Percentiles rank a stretch among this genome's conserved stretches.
Conservation (phyloP, 768 basidiomycete genomes). For the Suillus tomentosus region DNA sequence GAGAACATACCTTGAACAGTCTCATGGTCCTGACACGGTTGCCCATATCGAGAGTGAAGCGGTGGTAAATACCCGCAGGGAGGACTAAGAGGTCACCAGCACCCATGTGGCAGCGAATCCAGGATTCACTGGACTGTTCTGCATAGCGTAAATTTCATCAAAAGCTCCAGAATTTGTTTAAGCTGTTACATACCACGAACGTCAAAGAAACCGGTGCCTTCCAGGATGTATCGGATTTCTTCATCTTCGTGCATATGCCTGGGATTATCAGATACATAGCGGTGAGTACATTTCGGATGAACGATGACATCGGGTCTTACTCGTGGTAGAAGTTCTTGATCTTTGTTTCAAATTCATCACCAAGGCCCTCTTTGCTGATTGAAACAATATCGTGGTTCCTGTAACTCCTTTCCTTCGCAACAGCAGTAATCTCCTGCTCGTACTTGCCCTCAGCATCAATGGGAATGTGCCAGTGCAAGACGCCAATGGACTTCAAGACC, state of each 20-base stretch:
- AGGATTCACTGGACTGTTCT: conserved; percentile 68
- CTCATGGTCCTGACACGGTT: conserved; percentile 75
- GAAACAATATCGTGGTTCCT: conserved; percentile 82
- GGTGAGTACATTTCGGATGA: not conserved
- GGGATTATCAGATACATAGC: not conserved
- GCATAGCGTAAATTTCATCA: not conserved
- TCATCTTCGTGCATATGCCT: conserved; percentile 97
- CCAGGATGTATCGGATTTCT: conserved; percentile 80
- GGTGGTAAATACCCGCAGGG: conserved; percentile 89
- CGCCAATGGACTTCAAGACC: conserved; percentile 57
- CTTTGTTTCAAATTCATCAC: conserved; percentile 80
- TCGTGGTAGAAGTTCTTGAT: conserved; percentile 84
- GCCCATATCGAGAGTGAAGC: conserved; percentile 81
- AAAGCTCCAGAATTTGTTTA: not conserved
- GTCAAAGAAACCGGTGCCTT: conserved; percentile 91
- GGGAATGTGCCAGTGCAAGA: conserved; percentile 68
- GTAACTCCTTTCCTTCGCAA: conserved; percentile 73
- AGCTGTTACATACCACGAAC: conserved; percentile 64
- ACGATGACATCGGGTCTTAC: conserved; percentile 47
- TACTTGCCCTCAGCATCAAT: conserved; percentile 50
- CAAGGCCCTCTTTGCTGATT: conserved; percentile 74
- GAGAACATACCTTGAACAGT: conserved; percentile 70
- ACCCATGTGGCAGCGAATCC: conserved; percentile 80
- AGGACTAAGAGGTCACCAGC: conserved; percentile 85
- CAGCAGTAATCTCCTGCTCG: conserved; percentile 53